Base-by-base conservation (phyloP, 306 rosid species). In the Cajanus cajan region DNA sequence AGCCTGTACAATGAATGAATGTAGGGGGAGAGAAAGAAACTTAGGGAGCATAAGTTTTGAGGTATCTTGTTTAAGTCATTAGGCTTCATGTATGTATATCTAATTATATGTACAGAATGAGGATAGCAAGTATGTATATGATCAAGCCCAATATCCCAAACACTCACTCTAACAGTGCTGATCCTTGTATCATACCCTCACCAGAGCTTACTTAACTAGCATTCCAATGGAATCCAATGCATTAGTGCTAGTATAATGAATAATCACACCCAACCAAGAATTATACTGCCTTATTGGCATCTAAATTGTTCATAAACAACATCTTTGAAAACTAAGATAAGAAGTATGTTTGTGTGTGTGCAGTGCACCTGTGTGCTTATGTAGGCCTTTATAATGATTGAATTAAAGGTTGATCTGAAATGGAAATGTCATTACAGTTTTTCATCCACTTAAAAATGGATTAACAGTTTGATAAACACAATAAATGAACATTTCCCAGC, bases 361-460 rank as follows among this genome's bases (percentile, higher is more conserved):
- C 8, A 19, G 16, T 7, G 31, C 9, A 24, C 67, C 36, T 13
- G 51, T 5, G 15, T 57, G 44, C 12, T 8, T 10, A 4, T 16
- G 55, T 14, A 63, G 74, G n/a, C 73, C 54, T 16, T 15, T 15
- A 68, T 43, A 50, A 61, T 50, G 74, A 48, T 15, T 2, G 51
- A 31, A 64, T 43, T 52, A n/a, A 40, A 78, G 50, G 75, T 65
- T 9, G 28, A 51, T 64, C 57, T 61, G 36, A 64, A 82, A 79
- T 22, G 54, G 16, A 51, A 57, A 48, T n/a, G 65, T 77, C 68
- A 51, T 40, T 8, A 61, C 33, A 52, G 64, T 40, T 63, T 40
- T 54, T 63, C 65, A 55, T 78, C 64, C 48, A 51, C 57, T 37
- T 45, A 78, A 71, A 4, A 45, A 43, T 25, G 21, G 52, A 73